Conservation (phyloP, 257 asterid species). For the Paulownia fortunei region DNA sequence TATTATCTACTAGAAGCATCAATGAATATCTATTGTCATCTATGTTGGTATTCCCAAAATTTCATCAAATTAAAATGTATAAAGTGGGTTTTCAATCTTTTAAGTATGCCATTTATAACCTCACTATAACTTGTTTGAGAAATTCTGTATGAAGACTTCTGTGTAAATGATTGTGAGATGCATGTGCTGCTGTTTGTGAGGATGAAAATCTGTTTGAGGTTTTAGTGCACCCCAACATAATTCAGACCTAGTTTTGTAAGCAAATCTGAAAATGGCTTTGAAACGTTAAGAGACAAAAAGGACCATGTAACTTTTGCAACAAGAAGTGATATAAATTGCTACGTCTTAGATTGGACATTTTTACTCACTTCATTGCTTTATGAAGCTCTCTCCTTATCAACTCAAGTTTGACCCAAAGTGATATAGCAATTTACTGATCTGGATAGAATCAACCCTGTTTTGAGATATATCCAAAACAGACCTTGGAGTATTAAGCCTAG, state of each 20-base stretch:
- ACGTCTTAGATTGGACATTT: background rate
- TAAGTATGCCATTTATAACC: background rate
- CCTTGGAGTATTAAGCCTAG: background rate
- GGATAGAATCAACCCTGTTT: background rate
- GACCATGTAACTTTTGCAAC: background rate
- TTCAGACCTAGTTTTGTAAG: background rate
- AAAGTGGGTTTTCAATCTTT: background rate
- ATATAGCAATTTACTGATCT: background rate
- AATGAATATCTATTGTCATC: background rate
- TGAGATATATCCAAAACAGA: background rate
- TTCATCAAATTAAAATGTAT: background rate
- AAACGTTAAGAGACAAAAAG: background rate
- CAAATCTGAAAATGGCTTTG: conserved; percentile 1
- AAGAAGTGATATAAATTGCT: background rate
- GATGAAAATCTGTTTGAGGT: background rate
- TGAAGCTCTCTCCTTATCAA: background rate
- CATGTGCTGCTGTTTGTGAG: background rate
- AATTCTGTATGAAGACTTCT: background rate
- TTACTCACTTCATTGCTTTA: background rate
- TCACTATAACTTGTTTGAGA: background rate
- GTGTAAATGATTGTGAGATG: background rate
- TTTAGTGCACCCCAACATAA: background rate
- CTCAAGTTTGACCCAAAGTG: background rate
- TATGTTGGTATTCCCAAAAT: background rate
- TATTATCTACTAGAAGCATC: background rate